phyloP scores from a whole-genome alignment of 805 yeast species.

The Lachancea kluyveri region DNA sequence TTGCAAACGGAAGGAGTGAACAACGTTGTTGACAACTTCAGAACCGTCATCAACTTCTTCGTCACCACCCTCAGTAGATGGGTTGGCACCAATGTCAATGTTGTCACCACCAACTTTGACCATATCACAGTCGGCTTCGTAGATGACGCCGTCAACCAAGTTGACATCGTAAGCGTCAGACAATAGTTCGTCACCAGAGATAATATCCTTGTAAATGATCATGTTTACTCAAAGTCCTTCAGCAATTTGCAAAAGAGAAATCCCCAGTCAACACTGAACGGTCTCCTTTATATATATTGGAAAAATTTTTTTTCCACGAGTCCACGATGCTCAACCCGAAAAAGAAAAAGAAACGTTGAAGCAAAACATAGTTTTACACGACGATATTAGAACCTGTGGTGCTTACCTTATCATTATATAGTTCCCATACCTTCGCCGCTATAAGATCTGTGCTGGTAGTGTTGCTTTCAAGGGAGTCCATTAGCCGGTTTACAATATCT shows the following conservation, averaged over 20 bases:
- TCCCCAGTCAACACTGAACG: no score
- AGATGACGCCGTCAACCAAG: slow-evolving; percentile 84
- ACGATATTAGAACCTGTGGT: background rate
- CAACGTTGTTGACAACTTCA: slow-evolving; percentile 95
- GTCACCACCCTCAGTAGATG: slow-evolving; percentile 93
- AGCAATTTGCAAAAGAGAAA: no score
- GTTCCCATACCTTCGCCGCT: slow-evolving; percentile 5
- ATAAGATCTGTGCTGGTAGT: slow-evolving; percentile 1
- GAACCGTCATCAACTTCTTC: slow-evolving; percentile 78
- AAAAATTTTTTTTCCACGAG: no score
- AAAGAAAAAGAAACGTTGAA: background rate
- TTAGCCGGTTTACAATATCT: slow-evolving; percentile 1
- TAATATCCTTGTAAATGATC: slow-evolving; percentile 59
- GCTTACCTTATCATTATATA: slow-evolving; percentile 1
- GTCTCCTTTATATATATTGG: no score
- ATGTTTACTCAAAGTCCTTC: no score
- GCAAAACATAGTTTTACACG: background rate
- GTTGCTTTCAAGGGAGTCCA: background rate
- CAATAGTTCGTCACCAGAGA: slow-evolving; percentile 92
- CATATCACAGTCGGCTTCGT: slow-evolving; percentile 95
- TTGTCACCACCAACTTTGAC: slow-evolving; percentile 85
- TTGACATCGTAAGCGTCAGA: slow-evolving; percentile 94
- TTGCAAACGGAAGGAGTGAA: slow-evolving; percentile 97
- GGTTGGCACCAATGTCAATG: slow-evolving; percentile 98
- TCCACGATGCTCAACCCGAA: no score